These are phyloP conservation scores for Lipomyces mesembrius DNA, from an alignment of 805 yeast genomes.

Conservation along the genomic window DNA sequence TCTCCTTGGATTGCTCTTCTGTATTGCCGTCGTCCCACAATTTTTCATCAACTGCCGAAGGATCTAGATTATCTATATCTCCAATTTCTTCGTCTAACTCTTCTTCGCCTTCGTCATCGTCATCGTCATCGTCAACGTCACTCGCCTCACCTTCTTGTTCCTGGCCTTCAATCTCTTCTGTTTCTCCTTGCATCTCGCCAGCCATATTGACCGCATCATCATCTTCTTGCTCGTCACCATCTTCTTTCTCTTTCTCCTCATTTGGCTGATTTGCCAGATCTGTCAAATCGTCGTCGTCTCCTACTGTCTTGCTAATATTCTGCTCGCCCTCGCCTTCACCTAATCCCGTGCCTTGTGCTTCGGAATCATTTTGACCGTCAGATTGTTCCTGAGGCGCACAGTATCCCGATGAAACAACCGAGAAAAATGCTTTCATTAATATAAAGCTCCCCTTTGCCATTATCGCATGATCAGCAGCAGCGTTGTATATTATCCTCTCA, in stretches of 20 bases:
- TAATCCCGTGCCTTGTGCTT: slow-evolving; percentile 83
- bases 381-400: slow-evolving; percentile 85
- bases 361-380: slow-evolving; percentile 62
- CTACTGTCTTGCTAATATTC: slow-evolving; percentile 80
- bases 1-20: slow-evolving; percentile 40
- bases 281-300: slow-evolving; percentile 85
- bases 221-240: slow-evolving; percentile 65
- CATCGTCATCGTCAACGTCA: slow-evolving; percentile 64
- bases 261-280: slow-evolving; percentile 60
- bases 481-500: slow-evolving; percentile 51
- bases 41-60: slow-evolving; percentile 55
- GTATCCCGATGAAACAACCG: slow-evolving; percentile 79
- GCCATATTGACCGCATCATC: slow-evolving; percentile 91
- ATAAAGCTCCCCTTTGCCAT: slow-evolving; percentile 66
- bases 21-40: slow-evolving; percentile 47
- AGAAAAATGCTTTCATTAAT: slow-evolving; percentile 59
- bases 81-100: slow-evolving; percentile 70
- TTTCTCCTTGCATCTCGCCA: slow-evolving; percentile 95
- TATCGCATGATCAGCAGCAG: slow-evolving; percentile 56
- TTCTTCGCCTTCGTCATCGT: slow-evolving; percentile 84
- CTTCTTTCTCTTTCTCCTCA: slow-evolving; percentile 73
- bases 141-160: slow-evolving; percentile 92
- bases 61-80: slow-evolving; percentile 38
- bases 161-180: slow-evolving; percentile 78
- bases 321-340: slow-evolving; percentile 93